These are phyloP conservation scores for Boletus hoseneyae DNA, from an alignment of 1,284 basidiomycete species.

Conservation along the genomic window DNA sequence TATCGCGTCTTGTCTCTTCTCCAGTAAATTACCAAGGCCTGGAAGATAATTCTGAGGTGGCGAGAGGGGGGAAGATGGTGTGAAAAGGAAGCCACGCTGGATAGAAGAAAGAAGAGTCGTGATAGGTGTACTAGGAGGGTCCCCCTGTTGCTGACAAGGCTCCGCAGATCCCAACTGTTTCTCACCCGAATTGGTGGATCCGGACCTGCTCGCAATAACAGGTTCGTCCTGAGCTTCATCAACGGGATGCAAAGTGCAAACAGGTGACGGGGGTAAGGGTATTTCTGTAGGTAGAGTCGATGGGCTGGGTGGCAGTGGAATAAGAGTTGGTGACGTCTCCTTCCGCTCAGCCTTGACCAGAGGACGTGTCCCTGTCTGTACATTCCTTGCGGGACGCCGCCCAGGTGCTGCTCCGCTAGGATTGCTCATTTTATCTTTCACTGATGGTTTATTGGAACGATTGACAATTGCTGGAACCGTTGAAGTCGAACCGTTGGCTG, in stretches of 20 bases:
- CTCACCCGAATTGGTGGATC: background rate
- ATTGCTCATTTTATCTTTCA: conserved; percentile 14
- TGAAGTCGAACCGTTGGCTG: background rate
- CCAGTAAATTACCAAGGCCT: conserved; percentile 11
- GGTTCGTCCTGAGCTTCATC: conserved; percentile 9
- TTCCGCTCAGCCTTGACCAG: conserved; percentile 15
- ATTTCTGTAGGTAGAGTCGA: conserved; percentile 20
- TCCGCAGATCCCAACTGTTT: background rate
- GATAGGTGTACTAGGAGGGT: conserved; percentile 54
- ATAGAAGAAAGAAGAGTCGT: conserved; percentile 66
- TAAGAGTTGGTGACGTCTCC: conserved; percentile 17
- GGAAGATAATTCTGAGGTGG: conserved; percentile 49
- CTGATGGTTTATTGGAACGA: conserved; percentile 14
- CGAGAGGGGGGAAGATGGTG: conserved; percentile 56
- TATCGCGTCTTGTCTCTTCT: conserved; percentile 24
- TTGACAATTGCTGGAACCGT: background rate
- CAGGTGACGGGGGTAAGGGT: conserved; percentile 31
- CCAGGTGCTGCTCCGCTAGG: background rate
- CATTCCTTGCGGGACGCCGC: conserved; percentile 10
- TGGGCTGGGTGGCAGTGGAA: conserved; percentile 34
- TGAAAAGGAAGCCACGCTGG: conserved; percentile 63
- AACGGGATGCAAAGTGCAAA: conserved; percentile 1
- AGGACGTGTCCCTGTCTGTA: conserved; percentile 15
- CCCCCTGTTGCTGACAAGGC: conserved; percentile 2
- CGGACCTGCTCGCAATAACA: background rate